These are phyloP conservation scores for Aspergillus terreus DNA, from an alignment of 2,329 filamentous ascomycete species.

Conservation along the genomic window DNA sequence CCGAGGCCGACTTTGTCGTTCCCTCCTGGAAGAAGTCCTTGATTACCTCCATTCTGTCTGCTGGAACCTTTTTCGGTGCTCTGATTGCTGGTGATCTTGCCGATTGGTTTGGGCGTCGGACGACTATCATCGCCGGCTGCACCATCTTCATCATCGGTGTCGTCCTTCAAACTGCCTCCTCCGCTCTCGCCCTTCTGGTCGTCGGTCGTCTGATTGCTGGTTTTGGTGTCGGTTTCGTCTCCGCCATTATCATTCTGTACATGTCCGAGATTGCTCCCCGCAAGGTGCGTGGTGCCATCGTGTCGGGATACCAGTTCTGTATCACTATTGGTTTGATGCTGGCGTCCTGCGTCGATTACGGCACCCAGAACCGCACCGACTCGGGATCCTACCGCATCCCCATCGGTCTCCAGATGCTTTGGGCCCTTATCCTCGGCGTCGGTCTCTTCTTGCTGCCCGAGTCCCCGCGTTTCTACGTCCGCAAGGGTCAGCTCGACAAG, in stretches of 20 bases:
- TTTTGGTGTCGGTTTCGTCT: conserved; percentile 76
- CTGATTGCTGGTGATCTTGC: conserved; percentile 73
- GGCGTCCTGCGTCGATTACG: conserved; percentile 71
- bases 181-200: conserved; percentile 59
- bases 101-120: conserved; percentile 63
- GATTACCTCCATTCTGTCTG: conserved; percentile 74
- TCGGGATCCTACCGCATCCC: conserved; percentile 74
- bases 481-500: conserved; percentile 64
- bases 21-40: conserved; percentile 53
- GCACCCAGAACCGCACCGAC: conserved; percentile 58
- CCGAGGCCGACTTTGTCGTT: conserved; percentile 38
- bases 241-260: conserved; percentile 77
- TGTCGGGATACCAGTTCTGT: conserved; percentile 81
- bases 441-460: conserved; percentile 78
- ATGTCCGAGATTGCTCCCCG: conserved; percentile 76
- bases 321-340: conserved; percentile 76
- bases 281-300: conserved; percentile 73
- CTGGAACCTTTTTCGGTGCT: conserved; percentile 74
- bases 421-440: conserved; percentile 69
- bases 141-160: conserved; percentile 66
- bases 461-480: conserved; percentile 81
- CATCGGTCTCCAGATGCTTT: conserved; percentile 74
- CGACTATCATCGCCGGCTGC: conserved; percentile 69
- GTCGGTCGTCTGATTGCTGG: conserved; percentile 72
- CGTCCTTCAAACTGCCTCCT: conserved; percentile 60